Evolutionary conservation across 768 basidiomycete species (phyloP), one percentile per base, ranked within the genome.

Genomic region (Bullera alba): DNA sequence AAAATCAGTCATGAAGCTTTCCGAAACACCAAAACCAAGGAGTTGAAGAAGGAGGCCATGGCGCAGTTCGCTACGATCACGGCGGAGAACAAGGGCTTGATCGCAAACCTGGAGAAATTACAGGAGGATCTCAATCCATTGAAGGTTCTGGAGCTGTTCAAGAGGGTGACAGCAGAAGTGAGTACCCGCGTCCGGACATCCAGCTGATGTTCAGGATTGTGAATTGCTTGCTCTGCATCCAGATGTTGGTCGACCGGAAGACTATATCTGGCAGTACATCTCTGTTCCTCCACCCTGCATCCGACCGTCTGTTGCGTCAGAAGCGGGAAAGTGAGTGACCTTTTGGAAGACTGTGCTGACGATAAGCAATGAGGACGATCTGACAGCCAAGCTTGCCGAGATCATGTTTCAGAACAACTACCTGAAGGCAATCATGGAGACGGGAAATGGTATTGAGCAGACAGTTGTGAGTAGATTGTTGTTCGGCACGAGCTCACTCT

Each of bases 1-100:
- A 93, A 89, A 73, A 97, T 99, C 67, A 86, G 92, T 43, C 95
- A 99, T 66, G 95, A 97, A 76, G 93, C 93, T 72, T 99, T 87
- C 69, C 80, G 93, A 39, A 87, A 89, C 4, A 90, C 93, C 75
- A 95, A 95, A 74, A 64, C 63, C 22, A 83, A 83, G 0, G 85
- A 85, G 23, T 86, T 90, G 72, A 82, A 90, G 77, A 87, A 88
- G 60, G 83, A 81, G 61, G 92, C 86, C 79, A 86, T 87, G 71
- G 78, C 78, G 65, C 84, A 83, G 0, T 97, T 97, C 67, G 75
- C 78, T 1, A 77, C 81, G 14, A 92, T 92, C 5, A 77, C 92
- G 29, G 85, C 85, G 60, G 83, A 85, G 10, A 85, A 90, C 69
- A 90, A 86, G 70, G 77, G 83, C 62, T 88, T 89, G 64, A 74